Evolutionary conservation across 164 flowering plant genomes (phyloP), one percentile per base, ranked within the genome.

Genomic region (Warburgia ugandensis): DNA sequence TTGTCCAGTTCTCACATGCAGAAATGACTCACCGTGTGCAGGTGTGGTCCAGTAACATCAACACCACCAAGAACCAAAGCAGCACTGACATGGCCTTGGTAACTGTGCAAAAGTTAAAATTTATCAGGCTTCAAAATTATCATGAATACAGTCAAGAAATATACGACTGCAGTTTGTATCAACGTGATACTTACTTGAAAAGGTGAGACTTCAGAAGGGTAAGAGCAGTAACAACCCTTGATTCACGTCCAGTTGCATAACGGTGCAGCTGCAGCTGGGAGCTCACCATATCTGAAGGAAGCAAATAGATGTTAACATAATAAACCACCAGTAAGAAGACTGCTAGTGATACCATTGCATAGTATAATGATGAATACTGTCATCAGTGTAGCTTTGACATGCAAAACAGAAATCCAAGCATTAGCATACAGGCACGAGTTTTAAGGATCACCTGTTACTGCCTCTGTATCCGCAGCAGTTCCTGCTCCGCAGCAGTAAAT

Each of bases 31-130:
- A 92, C 99, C 25, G 99, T 92, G 58, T 92, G 97, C 68, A 92
- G 58, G 72, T 88, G 99, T 9, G 99, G 97, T 38, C 99, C 97
- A 53, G 94, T 86, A 47, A 79, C 69, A 75, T 92, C 99, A 70
- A 92, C 97, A 65, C 97, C 99, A 56, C 99, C 99, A 62, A 92
- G 94, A 30, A 92, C 95, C 75, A 92, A 64, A 65, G 97, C 99
- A 64, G 99, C 99, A 30, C 67, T 62, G 31, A 88, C 95, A 69
- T 92, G 46, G 17, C 98, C 98, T 73, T 88, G 98, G 62, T 92
- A 82, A 58, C 96, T 92, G 56, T 10, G 45, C 46, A 46, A 55
- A n/a, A 38, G 33, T 50, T 6, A 40, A 52, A 29, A 36, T 16
- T 6, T 10, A 31, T 13, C n/a, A 42, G 49, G 26, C 40, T 29